Conservation (phyloP, 2,329 filamentous ascomycete species). For the Nigrospora sphaerica region DNA sequence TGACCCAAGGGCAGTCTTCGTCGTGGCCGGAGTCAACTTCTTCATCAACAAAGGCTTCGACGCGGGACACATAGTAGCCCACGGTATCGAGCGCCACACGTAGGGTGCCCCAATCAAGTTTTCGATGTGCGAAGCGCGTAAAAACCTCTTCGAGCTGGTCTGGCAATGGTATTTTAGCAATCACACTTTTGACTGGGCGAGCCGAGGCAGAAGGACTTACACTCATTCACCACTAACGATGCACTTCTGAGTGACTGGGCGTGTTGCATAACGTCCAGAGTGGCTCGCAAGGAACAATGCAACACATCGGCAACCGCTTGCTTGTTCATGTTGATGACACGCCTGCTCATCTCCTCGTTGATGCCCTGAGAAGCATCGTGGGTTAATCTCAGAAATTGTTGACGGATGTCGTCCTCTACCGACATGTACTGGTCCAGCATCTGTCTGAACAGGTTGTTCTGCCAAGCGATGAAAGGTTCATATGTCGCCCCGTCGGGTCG, state of each 20-base stretch:
- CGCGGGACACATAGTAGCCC: slow-evolving; percentile 35
- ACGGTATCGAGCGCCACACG: slow-evolving; percentile 37
- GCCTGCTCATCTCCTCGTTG: slow-evolving; percentile 37
- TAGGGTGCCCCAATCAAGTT: slow-evolving; percentile 42
- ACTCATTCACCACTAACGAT: slow-evolving; percentile 40
- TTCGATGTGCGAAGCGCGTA: slow-evolving; percentile 35
- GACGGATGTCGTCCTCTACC: slow-evolving; percentile 47
- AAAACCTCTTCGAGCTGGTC: slow-evolving; percentile 46
- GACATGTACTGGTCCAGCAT: slow-evolving; percentile 51
- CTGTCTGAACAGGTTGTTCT: slow-evolving; percentile 49
- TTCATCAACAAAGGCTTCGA: slow-evolving; percentile 33
- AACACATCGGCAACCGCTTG: slow-evolving; percentile 46
- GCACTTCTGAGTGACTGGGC: slow-evolving; percentile 37
- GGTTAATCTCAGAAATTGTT: slow-evolving; percentile 44
- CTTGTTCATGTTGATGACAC: slow-evolving; percentile 45
- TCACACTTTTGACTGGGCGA: neutral
- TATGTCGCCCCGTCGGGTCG: slow-evolving; percentile 32
- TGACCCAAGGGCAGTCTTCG: no score
- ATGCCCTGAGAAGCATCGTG: slow-evolving; percentile 28
- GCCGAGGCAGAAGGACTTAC: slow-evolving; percentile 13
- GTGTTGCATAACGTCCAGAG: slow-evolving; percentile 42
- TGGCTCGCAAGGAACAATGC: slow-evolving; percentile 38
- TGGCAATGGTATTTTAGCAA: slow-evolving; percentile 6
- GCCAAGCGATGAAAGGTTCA: slow-evolving; percentile 47
- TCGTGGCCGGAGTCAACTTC: slow-evolving; percentile 13